These are phyloP conservation scores for Picochlorum sp. DNA, from an alignment of 139 green algal species.

Conservation along the genomic window DNA sequence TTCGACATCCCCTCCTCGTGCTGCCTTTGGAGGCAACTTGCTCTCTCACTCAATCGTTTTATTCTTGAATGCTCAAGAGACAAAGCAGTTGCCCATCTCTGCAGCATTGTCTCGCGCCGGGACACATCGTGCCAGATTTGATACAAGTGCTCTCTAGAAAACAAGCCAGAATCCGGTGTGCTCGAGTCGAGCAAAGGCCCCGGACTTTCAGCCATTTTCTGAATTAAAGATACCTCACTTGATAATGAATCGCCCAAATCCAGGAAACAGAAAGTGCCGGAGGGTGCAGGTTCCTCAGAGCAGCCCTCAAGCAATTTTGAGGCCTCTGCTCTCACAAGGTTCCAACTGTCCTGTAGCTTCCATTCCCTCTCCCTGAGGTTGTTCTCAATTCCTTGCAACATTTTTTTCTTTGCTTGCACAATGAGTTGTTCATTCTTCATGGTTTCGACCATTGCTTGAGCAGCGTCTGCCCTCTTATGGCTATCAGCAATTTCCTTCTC, in stretches of 20 bases:
- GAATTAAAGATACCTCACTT: no score
- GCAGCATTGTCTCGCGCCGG: conserved; percentile 29
- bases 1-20: background rate
- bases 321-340: conserved; percentile 7
- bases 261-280: conserved; percentile 2
- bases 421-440: conserved; percentile 14
- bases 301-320: conserved; percentile 11
- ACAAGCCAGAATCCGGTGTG: background rate
- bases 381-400: conserved; percentile 22
- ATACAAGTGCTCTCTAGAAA: background rate
- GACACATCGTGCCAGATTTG: background rate
- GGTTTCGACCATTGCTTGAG: background rate
- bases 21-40: background rate
- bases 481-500: conserved; percentile 11
- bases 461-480: background rate
- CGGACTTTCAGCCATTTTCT: no score
- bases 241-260: conserved; percentile 6
- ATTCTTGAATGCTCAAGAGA: conserved; percentile 24
- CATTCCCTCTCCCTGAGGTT: conserved; percentile 25
- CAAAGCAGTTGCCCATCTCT: conserved; percentile 34
- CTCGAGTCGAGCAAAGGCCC: no score
- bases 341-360: conserved; percentile 37
- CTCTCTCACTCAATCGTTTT: background rate
- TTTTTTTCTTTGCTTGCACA: conserved; percentile 11
- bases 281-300: background rate